Evolutionary conservation across 805 yeast genomes (phyloP).

Genomic region (Starmerella stellata): DNA sequence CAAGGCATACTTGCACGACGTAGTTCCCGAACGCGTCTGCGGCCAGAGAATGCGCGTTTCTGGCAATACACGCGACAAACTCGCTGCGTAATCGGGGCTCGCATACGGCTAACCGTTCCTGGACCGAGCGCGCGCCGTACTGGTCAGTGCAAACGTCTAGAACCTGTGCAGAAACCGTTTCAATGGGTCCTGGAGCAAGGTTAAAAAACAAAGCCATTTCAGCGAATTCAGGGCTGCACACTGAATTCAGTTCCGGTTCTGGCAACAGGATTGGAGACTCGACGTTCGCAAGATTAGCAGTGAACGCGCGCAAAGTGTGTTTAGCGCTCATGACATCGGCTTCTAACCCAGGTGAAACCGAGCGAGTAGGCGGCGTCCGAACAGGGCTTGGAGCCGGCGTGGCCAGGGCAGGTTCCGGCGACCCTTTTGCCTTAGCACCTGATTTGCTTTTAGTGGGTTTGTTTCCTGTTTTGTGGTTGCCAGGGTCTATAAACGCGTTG

Average conservation of each 20-base stretch:
- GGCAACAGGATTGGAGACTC: no score
- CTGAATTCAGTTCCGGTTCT: no score
- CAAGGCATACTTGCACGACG: constrained; percentile 87
- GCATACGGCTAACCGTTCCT: constrained; percentile 59
- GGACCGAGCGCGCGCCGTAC: constrained; percentile 92
- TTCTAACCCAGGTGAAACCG: background rate
- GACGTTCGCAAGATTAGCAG: background rate
- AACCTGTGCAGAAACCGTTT: constrained; percentile 70
- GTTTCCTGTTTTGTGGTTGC: no score
- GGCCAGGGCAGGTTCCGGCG: background rate
- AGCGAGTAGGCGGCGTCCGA: background rate
- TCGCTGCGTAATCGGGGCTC: constrained; percentile 54
- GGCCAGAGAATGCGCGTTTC: constrained; percentile 57
- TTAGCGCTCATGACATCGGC: background rate
- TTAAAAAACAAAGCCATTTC: background rate
- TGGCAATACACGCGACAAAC: constrained; percentile 68
- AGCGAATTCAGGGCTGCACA: no score
- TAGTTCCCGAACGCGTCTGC: constrained; percentile 97
- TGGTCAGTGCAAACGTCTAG: constrained; percentile 88
- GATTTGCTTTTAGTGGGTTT: background rate
- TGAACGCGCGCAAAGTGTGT: background rate
- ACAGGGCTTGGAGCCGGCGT: background rate
- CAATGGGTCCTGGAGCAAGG: constrained; percentile 36
- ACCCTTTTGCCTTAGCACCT: background rate
- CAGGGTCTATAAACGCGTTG: no score